Percentiles rank a stretch among this genome's conserved stretches.
Conservation (phyloP, 2,329 filamentous ascomycete genomes). For the Penicillium capsulatum region DNA sequence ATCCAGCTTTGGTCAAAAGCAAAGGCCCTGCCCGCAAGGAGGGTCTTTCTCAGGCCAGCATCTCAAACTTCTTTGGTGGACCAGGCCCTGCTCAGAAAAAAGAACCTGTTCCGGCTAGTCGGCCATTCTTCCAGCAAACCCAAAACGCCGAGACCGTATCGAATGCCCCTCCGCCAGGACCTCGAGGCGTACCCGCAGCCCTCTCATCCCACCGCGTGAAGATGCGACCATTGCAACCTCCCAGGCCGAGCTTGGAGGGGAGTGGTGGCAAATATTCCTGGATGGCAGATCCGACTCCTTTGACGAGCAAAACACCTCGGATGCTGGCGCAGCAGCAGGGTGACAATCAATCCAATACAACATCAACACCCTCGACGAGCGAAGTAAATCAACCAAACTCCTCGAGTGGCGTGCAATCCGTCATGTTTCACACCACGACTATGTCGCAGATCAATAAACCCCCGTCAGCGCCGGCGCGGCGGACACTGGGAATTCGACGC, state of each 20-base stretch:
- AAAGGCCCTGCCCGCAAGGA: constrained; percentile 25
- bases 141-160: too few species aligned
- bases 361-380: too few species aligned
- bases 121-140: constrained; percentile 9
- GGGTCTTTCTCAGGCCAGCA: constrained; percentile 48
- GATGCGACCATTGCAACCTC: constrained; percentile 28
- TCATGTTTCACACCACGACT: too few species aligned
- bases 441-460: too few species aligned
- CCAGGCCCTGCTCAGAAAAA: constrained; percentile 19
- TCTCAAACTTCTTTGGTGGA: constrained; percentile 50
- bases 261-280: constrained; percentile 1
- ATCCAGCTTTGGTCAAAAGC: constrained; percentile 20
- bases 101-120: constrained; percentile 6
- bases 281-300: too few species aligned
- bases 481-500: too few species aligned
- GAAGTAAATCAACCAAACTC: too few species aligned
- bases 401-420: too few species aligned
- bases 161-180: constrained; percentile 9
- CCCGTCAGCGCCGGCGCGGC: too few species aligned
- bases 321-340: too few species aligned
- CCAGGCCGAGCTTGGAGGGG: constrained; percentile 32
- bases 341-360: too few species aligned
- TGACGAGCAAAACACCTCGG: too few species aligned
- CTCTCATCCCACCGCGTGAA: constrained; percentile 31
- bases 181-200: constrained; percentile 17